phyloP scores from a whole-genome alignment of 176 grass and related monocot genomes.

The Oryza officinalis region DNA sequence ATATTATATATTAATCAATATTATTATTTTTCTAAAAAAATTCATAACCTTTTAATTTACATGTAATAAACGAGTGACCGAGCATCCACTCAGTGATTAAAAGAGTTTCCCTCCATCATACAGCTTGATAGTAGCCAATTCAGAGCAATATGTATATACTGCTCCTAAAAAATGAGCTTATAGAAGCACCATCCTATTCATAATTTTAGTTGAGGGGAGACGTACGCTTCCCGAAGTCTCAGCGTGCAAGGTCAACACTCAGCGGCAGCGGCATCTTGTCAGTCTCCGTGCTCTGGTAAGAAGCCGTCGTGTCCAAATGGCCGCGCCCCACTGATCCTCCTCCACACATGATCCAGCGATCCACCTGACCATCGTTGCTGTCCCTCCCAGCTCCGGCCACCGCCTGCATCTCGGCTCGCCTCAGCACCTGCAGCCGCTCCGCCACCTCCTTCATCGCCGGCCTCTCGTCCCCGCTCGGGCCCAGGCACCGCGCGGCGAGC shows the following conservation, averaged over 20 bases:
- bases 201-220: background rate
- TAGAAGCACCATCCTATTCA: background rate
- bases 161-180: background rate
- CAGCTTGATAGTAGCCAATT: too few species aligned
- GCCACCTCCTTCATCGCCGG: slow-evolving; percentile 28
- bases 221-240: background rate
- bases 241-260: background rate
- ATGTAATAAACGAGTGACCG: too few species aligned
- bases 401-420: background rate
- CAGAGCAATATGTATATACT: too few species aligned
- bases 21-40: too few species aligned
- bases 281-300: background rate
- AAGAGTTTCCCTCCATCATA: too few species aligned
- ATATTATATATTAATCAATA: too few species aligned
- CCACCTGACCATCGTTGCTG: background rate
- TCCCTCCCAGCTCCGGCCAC: background rate
- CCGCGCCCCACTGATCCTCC: background rate
- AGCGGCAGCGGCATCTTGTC: background rate
- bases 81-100: too few species aligned
- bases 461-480: slow-evolving; percentile 21
- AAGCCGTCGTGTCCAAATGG: background rate
- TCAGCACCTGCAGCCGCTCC: slow-evolving; percentile 14
- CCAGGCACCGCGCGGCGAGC: background rate
- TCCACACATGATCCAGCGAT: background rate
- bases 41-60: too few species aligned